A percentile compares a stretch with the other conserved stretches of the same genome.
Evolutionary conservation across 148 eudicot genomes (phyloP).

Genomic region (Diospyros kaki): DNA sequence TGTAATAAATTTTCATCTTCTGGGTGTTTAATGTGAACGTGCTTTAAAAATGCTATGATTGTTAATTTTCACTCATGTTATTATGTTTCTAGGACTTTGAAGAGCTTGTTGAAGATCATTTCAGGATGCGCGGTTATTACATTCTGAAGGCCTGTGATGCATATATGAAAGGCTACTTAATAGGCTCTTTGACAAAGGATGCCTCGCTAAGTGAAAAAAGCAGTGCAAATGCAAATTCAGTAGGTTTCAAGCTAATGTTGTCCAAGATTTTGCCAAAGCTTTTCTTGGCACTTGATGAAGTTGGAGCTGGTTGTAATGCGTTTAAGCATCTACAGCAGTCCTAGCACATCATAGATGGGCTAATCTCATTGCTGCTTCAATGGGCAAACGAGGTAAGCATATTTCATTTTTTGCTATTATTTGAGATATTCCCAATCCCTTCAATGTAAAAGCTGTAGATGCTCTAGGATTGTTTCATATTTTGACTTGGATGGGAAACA

Average conservation of each 20-base stretch:
- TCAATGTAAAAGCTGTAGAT: conserved; percentile 2
- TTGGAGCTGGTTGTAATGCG: conserved; percentile 74
- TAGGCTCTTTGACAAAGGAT: conserved; percentile 78
- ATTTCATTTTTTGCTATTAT: neutral
- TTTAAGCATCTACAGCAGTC: conserved; percentile 60
- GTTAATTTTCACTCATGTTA: conserved; percentile 11
- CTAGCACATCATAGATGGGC: conserved; percentile 16
- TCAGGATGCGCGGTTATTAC: conserved; percentile 69
- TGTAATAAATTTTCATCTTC: neutral
- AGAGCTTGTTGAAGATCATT: conserved; percentile 67
- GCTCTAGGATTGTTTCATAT: neutral
- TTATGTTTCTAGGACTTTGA: conserved; percentile 65
- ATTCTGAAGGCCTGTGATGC: conserved; percentile 94
- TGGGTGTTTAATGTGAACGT: neutral
- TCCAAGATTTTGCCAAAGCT: conserved; percentile 83
- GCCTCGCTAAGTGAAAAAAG: conserved; percentile 59
- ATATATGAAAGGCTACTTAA: conserved; percentile 88
- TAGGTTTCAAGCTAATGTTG: conserved; percentile 95
- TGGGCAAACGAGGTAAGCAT: conserved; percentile 9
- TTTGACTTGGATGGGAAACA: conserved; percentile 8
- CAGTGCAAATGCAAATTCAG: conserved; percentile 68
- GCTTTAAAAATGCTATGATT: neutral
- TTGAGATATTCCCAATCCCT: neutral
- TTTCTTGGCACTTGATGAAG: conserved; percentile 43
- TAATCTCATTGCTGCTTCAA: neutral